Base-by-base conservation (phyloP, 2,329 filamentous ascomycete species). In the Ophiostoma piceae region DNA sequence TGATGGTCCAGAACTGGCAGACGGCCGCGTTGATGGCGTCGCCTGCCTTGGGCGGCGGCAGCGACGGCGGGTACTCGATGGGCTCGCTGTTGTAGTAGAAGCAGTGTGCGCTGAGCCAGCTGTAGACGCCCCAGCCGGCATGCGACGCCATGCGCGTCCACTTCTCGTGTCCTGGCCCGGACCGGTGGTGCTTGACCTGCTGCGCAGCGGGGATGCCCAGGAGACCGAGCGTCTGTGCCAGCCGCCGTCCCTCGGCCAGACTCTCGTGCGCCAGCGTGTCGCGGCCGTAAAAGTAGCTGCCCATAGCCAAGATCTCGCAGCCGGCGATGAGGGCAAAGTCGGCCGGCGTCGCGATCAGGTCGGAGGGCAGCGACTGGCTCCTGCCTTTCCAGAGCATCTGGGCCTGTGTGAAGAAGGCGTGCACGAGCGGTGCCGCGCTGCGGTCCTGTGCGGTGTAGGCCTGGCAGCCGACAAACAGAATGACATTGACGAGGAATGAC, bases 121-220 rank as follows among this genome's bases (percentile, higher is more conserved):
- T 69, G 69, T 72, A 69, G 7, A 67, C 65, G 14, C 72, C 72
- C 70, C 72, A 73, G 7, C 71, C 70, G 6, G 60, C 64, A 43
- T 72, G 68, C 3, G 60, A 68, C 1, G 72, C 72, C 14, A 71
- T 68, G 5, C 68, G 54, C 16, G 67, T 35, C 72, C 72, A 73
- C 1, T 67, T 47, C 35, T n/a, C 16, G 14, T 26, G 12, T 12
- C 16, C 51, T 26, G 51, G 8, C 39, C 16, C 16, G 7, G 43
- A 47, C 3, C 16, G 14, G 16, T 26, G 51, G 22, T 57, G 51
- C 8, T 26, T 57, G 7, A 12, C n/a, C 22, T 57, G 51, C 51
- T 57, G n/a, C 9, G 26, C 51, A 4, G 51, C 8, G 9, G 51
- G 8, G 0, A 26, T 26, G 2, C 51, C 51, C 51, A 57, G 1